These are phyloP conservation scores for Staphylotrichum longicolle DNA, from an alignment of 495 filamentous ascomycete genomes.

Conservation along the genomic window DNA sequence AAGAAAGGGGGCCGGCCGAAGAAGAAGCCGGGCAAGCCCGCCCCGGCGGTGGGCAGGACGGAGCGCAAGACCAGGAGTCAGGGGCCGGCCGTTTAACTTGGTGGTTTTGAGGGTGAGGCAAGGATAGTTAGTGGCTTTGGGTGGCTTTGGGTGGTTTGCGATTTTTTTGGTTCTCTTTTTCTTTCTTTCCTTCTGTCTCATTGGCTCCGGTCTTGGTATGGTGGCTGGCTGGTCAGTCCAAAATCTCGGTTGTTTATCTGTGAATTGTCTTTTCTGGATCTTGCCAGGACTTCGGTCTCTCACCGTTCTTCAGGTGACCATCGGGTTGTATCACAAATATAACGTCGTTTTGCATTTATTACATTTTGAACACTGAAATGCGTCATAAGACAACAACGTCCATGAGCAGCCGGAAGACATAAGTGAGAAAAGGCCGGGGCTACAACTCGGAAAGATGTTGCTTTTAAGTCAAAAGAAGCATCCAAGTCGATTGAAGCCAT, in stretches of 20 bases:
- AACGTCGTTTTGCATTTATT: neutral
- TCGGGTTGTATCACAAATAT: too few species aligned
- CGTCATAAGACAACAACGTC: neutral
- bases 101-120: neutral
- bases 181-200: neutral
- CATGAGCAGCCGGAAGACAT: too few species aligned
- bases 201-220: neutral
- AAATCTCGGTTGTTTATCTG: neutral
- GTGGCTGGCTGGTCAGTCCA: neutral
- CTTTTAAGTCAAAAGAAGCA: too few species aligned
- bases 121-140: conserved; percentile 3
- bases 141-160: conserved; percentile 2
- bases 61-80: conserved; percentile 47
- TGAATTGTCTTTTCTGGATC: neutral
- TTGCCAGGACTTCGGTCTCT: too few species aligned
- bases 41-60: conserved; percentile 37
- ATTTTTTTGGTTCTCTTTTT: neutral
- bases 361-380: neutral
- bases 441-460: too few species aligned
- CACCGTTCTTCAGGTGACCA: too few species aligned
- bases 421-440: too few species aligned
- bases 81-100: conserved; percentile 29
- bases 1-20: conserved; percentile 37
- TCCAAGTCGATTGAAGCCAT: too few species aligned
- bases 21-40: conserved; percentile 37